Conservation (phyloP, 345 rosid species). For the Linum trigynum region DNA sequence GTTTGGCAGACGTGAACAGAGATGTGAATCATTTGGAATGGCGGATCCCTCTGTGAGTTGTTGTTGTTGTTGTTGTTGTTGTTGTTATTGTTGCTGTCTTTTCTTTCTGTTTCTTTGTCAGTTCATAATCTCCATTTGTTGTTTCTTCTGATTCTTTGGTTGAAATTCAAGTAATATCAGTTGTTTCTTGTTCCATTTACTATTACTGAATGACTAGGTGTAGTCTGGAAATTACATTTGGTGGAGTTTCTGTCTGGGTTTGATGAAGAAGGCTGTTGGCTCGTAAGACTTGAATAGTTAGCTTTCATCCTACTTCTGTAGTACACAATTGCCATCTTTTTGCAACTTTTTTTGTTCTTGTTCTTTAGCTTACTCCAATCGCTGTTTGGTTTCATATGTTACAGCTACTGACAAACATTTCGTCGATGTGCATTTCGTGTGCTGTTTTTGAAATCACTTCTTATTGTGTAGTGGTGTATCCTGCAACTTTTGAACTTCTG, state of each 20-base stretch:
- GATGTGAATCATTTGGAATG: constrained; percentile 51
- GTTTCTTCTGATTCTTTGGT: neutral
- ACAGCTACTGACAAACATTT: neutral
- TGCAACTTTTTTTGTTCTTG: too few species aligned
- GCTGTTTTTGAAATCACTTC: neutral
- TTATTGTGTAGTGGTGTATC: neutral
- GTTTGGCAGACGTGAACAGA: constrained; percentile 46
- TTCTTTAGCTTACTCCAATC: neutral
- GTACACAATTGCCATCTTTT: too few species aligned
- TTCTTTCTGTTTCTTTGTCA: neutral
- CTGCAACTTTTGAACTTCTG: neutral
- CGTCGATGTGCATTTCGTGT: too few species aligned
- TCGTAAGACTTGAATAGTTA: too few species aligned
- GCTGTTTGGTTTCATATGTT: neutral
- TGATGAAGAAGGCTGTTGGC: too few species aligned
- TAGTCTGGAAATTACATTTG: too few species aligned
- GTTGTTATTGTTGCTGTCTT: neutral
- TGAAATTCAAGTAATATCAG: neutral
- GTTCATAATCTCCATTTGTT: neutral
- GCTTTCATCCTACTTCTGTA: too few species aligned
- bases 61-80: constrained; percentile 13
- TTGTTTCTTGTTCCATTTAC: neutral
- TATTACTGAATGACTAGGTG: too few species aligned
- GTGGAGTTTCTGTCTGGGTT: too few species aligned
- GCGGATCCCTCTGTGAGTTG: constrained; percentile 63